Evolutionary conservation across 805 yeast species (phyloP), one percentile per base, ranked within the genome.

Genomic region (Candida morakotiae): DNA sequence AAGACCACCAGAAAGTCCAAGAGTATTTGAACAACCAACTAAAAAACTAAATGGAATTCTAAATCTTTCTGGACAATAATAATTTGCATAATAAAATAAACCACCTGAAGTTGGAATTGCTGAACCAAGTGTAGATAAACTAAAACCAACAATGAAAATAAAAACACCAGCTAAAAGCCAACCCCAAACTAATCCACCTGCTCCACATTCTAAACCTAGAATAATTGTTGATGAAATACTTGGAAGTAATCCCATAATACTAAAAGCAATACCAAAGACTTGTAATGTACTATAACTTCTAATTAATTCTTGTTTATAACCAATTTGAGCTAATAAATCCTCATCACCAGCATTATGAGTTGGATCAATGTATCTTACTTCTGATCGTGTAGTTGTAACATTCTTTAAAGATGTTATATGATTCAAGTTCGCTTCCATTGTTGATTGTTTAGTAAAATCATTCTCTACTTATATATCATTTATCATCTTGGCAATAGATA

Each of bases 91-190:
- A 18, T 46, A 46, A 26, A 79, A 82, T 28, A 81, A 59, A 6
- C 87, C 87, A 40, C 87, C 87, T 17, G 81, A 73, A 1, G 87
- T 81, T 22, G 89, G 87, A 42, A 78, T 71, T 1, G 85, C 75
- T 28, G 80, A 71, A 1, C 81, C 84, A 42, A 79, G 54, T 48
- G 79, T 83, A 9, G 83, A 67, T 77, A 82, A 72, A 15, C 80
- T 64, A 6, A 72, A 44, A 15, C 85, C 87, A 11, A 77, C 70
- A 9, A 67, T 51, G 39, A 79, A 49, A 40, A 81, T 77, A 47
- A 78, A 74, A 13, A 64, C 40, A 3, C 77, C 67, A 21, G 83
- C 70, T 10, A 77, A 49, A 32, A 77, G 55, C 88, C 88, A 82
- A 34, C 84, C 82, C 87, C 87, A 81, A 4, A 80, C 63, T 38